Evolutionary conservation across 78 protist species (phyloP).

Genomic region (Guillardia theta): DNA sequence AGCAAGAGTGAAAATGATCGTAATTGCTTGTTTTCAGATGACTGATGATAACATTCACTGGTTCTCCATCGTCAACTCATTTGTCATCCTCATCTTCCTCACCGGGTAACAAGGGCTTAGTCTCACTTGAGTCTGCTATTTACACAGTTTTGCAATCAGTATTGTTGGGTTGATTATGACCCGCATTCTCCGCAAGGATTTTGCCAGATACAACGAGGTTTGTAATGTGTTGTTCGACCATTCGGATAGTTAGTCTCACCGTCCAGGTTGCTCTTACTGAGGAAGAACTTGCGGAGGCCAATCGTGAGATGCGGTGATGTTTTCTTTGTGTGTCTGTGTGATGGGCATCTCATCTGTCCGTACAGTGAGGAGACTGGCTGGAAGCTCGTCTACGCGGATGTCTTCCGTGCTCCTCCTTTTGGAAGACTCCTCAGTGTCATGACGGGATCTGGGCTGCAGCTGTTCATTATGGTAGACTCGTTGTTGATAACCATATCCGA

Average conservation of each 20-base stretch:
- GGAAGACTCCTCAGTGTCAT: constrained; percentile 66
- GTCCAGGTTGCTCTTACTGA: not conserved
- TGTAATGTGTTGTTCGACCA: too few species aligned
- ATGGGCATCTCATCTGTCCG: too few species aligned
- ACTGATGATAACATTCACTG: constrained; percentile 77
- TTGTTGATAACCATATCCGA: not conserved
- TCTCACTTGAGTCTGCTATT: too few species aligned
- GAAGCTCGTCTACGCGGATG: constrained; percentile 96
- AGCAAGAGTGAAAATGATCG: not conserved
- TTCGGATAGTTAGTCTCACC: too few species aligned
- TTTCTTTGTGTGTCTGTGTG: too few species aligned
- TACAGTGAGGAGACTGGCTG: constrained; percentile 95
- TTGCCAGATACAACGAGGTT: constrained; percentile 31
- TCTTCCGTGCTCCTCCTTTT: constrained; percentile 89
- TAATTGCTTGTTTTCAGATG: not conserved
- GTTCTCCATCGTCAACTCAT: constrained; percentile 93
- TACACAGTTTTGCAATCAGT: too few species aligned
- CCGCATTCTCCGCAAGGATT: constrained; percentile 50
- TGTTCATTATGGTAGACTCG: not conserved
- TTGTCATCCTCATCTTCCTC: constrained; percentile 55
- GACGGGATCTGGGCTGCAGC: not conserved
- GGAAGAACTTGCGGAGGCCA: not conserved
- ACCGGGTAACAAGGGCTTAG: too few species aligned
- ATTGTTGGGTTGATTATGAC: constrained; percentile 48
- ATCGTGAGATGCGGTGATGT: not conserved